These are phyloP conservation scores for Metarhizium album DNA, from an alignment of 2,329 filamentous ascomycete genomes.

Conservation along the genomic window DNA sequence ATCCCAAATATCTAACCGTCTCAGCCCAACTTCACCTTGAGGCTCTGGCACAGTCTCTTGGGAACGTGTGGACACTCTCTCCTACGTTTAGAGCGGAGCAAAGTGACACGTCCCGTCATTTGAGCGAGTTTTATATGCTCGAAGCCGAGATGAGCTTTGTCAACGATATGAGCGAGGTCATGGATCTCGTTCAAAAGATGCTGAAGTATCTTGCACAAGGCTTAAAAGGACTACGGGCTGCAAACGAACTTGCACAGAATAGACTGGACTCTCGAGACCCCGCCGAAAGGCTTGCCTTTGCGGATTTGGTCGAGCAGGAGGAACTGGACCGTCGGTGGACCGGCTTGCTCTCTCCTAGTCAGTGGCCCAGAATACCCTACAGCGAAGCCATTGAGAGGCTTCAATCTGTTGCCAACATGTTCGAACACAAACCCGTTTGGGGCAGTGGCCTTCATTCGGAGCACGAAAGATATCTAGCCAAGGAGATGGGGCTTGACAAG, in stretches of 20 bases:
- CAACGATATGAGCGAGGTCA: constrained; percentile 57
- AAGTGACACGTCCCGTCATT: constrained; percentile 84
- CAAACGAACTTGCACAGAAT: constrained; percentile 31
- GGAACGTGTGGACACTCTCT: constrained; percentile 86
- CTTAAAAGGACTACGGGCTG: constrained; percentile 30
- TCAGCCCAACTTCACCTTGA: constrained; percentile 92
- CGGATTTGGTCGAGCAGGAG: constrained; percentile 29
- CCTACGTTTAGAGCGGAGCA: constrained; percentile 90
- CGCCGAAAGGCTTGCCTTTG: constrained; percentile 30
- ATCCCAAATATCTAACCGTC: constrained; percentile 89
- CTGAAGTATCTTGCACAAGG: constrained; percentile 42
- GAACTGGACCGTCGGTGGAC: constrained; percentile 61
- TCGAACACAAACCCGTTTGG: constrained; percentile 61
- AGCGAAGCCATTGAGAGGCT: constrained; percentile 63
- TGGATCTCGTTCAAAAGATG: constrained; percentile 72
- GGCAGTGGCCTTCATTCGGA: constrained; percentile 72
- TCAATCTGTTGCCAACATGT: constrained; percentile 46
- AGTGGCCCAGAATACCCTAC: constrained; percentile 80
- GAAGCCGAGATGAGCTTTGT: constrained; percentile 83
- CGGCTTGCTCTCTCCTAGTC: constrained; percentile 40
- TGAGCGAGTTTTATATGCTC: constrained; percentile 98
- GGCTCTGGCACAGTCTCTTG: constrained; percentile 76
- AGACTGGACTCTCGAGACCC: constrained; percentile 24
- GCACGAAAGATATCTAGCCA: constrained; percentile 82
- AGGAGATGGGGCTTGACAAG: constrained; percentile 42